Conservation (phyloP, 495 filamentous ascomycete species). For the Hamigera avellanea region DNA sequence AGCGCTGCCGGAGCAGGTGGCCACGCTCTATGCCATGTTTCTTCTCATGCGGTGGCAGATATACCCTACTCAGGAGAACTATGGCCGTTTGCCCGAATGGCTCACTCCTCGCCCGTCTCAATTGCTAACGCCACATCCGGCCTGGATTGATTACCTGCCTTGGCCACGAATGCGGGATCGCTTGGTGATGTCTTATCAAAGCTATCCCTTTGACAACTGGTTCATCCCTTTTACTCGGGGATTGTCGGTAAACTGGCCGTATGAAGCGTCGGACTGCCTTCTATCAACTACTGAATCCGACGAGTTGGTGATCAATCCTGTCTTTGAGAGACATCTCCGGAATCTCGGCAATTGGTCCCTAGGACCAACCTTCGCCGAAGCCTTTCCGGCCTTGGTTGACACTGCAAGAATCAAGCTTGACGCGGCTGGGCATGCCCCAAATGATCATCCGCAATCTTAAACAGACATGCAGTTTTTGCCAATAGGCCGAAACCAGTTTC, state of each 20-base stretch:
- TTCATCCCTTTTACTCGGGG: conserved; percentile 69
- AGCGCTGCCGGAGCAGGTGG: conserved; percentile 62
- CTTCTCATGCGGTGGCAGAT: conserved; percentile 77
- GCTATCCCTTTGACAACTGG: conserved; percentile 60
- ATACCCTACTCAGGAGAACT: conserved; percentile 60
- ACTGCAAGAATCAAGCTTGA: conserved; percentile 34
- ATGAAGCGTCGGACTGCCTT: conserved; percentile 52
- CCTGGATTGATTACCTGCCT: conserved; percentile 69
- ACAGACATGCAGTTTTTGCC: too few relatives aligned
- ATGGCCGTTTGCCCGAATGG: conserved; percentile 58
- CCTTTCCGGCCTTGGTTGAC: conserved; percentile 50
- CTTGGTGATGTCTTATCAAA: conserved; percentile 35
- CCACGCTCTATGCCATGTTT: conserved; percentile 73
- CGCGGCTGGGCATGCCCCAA: neutral
- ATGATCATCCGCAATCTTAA: conserved; percentile 2
- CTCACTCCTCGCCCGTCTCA: conserved; percentile 50
- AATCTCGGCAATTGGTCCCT: conserved; percentile 64
- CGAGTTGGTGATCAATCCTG: conserved; percentile 63
- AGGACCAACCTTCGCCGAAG: conserved; percentile 52
- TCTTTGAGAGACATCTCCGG: conserved; percentile 63
- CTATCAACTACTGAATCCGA: conserved; percentile 41
- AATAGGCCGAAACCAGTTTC: too few relatives aligned
- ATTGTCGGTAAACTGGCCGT: conserved; percentile 65
- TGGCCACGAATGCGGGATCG: conserved; percentile 64
- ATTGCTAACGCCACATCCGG: conserved; percentile 50